Conservation (phyloP, 495 filamentous ascomycete species). For the Xylaria scruposa region DNA sequence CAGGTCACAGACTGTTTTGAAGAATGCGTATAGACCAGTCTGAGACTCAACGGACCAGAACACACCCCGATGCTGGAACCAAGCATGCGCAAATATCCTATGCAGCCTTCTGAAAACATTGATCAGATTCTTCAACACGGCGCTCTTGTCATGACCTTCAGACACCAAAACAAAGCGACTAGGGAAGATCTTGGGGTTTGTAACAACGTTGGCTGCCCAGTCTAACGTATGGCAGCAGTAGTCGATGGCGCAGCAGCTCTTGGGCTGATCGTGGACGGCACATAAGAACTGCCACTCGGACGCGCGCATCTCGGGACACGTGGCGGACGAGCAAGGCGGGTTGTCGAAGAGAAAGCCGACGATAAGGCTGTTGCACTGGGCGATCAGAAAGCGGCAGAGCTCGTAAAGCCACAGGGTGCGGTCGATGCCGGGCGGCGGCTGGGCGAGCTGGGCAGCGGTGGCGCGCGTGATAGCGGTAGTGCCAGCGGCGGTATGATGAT, state of each 20-base stretch:
- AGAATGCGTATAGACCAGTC: conserved; percentile 89
- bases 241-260: conserved; percentile 95
- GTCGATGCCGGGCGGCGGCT: conserved; percentile 79
- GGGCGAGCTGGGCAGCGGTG: conserved; percentile 74
- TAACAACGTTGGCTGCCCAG: conserved; percentile 91
- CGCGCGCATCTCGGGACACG: conserved; percentile 97
- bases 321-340: conserved; percentile 82
- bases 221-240: conserved; percentile 99
- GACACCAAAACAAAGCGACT: conserved; percentile 76
- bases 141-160: conserved; percentile 63
- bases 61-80: conserved; percentile 95
- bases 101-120: conserved; percentile 95
- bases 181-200: conserved; percentile 89
- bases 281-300: conserved; percentile 99
- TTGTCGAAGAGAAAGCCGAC: conserved; percentile 89
- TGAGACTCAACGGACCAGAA: conserved; percentile 94
- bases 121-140: conserved; percentile 80
- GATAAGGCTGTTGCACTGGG: conserved; percentile 90
- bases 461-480: conserved; percentile 74
- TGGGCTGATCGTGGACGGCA: conserved; percentile 94
- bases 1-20: conserved; percentile 93
- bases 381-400: conserved; percentile 90
- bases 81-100: conserved; percentile 96
- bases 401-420: conserved; percentile 95
- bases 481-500: conserved; percentile 71